Base-by-base conservation (phyloP, 768 basidiomycete genomes). In the Candolleomyces eurysporus region DNA sequence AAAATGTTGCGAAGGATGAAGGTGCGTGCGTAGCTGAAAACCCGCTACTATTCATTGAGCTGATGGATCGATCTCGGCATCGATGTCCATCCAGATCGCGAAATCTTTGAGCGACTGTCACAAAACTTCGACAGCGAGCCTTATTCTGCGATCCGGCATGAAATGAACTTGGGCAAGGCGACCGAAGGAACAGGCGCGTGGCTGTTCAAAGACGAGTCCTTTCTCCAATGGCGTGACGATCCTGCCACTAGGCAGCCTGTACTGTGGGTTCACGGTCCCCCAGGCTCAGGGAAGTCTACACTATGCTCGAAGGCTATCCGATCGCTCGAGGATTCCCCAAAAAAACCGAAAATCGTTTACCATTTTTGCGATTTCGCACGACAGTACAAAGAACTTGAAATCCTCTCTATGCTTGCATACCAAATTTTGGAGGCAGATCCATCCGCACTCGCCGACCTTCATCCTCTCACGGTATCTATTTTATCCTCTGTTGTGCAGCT, bases 201-300 rank as follows among this genome's bases (percentile, higher is more conserved):
- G 60, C 10, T 61, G 19, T 22, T 55, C 4, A 42, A 32, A 11
- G 16, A 45, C 32, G 2, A 17, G 14, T 13, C 21, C 9, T 61
- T 61, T 26, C 4, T 57, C 30, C 55, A 48, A 46, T 65, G 64
- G 65, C 45, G 58, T 14, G 42, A 48, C 1, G 48, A 26, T 9
- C 10, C 26, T 7, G n/a, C 43, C 13, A 10, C 43, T n/a, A 13
- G 55, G 16, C n/a, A 19, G 32, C 43, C 63, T 3, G 58, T 70
- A 16, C 42, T 70, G 2, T 70, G 69, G 64, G 26, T 65, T 3
- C 51, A 63, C 21, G 69, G 61, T 13, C 65, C 67, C 22, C 61
- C 69, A 13, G 69, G 59, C 1, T 57, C 64, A 13, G 69, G 69
- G 30, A 70, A 70, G 59, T 66, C 69, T 5, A 46, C 66, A 31